A percentile compares a stretch with the other conserved stretches of the same genome.
phyloP scores from a whole-genome alignment of 805 yeast species.

The Scheffersomyces lignosus region DNA sequence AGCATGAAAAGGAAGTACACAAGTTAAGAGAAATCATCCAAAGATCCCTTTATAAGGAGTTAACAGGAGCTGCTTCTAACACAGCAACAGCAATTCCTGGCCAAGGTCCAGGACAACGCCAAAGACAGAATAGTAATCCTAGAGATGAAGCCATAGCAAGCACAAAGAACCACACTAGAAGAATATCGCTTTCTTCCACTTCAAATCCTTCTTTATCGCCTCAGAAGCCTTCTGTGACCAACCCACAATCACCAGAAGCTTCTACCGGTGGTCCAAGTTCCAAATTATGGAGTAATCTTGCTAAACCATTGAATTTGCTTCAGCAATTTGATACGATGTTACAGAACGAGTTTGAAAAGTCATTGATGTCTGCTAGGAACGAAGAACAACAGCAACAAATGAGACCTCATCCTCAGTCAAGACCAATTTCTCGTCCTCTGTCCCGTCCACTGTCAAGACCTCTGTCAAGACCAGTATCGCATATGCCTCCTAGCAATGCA shows the following conservation, averaged over 20 bases:
- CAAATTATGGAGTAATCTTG: conserved; percentile 32
- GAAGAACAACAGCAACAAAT: not conserved
- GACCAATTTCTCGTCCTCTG: not conserved
- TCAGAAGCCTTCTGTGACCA: not conserved
- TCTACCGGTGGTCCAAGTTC: conserved; percentile 12
- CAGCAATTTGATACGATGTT: conserved; percentile 69
- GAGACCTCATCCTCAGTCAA: conserved; percentile 1
- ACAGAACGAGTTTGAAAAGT: conserved; percentile 63
- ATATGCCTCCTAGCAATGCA: not conserved
- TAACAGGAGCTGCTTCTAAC: conserved; percentile 16
- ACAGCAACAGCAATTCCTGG: conserved; percentile 1
- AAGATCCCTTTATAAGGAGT: conserved; percentile 43
- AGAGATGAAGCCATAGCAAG: conserved; percentile 29
- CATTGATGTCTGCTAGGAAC: conserved; percentile 3
- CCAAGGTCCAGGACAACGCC: conserved; percentile 8
- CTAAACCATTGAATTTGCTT: conserved; percentile 44
- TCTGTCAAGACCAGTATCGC: not conserved
- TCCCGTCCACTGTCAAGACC: not conserved
- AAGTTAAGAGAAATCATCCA: conserved; percentile 50
- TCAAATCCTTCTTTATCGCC: not conserved
- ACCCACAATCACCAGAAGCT: not conserved
- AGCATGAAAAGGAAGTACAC: conserved; percentile 50
- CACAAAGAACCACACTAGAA: conserved; percentile 24
- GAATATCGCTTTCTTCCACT: conserved; percentile 12
- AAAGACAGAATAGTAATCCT: conserved; percentile 22